Percentiles rank a stretch among this genome's conserved stretches.
phyloP scores from a whole-genome alignment of 495 filamentous ascomycete genomes.

The Parathielavia hyrcaniae region DNA sequence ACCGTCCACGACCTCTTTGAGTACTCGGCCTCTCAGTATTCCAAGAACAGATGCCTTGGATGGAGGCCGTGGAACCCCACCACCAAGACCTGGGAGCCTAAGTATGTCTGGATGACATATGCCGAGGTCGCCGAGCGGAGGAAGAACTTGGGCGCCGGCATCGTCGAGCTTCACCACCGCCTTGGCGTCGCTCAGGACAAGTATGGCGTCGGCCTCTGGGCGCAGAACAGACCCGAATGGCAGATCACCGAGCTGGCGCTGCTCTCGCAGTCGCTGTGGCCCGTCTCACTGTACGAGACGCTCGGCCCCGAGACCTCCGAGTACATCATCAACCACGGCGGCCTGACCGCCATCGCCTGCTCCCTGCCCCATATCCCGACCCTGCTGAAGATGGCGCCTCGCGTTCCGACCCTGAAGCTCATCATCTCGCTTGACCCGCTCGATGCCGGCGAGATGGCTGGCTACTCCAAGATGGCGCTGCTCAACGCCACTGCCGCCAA shows the following conservation, averaged over 20 bases:
- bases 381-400: slow-evolving; percentile 74
- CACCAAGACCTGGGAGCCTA: slow-evolving; percentile 66
- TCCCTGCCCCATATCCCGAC: slow-evolving; percentile 80
- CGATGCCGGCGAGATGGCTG: slow-evolving; percentile 68
- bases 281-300: slow-evolving; percentile 95
- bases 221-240: slow-evolving; percentile 95
- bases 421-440: slow-evolving; percentile 88
- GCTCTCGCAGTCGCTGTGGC: slow-evolving; percentile 80
- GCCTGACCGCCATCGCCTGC: slow-evolving; percentile 67
- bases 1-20: slow-evolving; percentile 83
- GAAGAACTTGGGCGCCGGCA: slow-evolving; percentile 77
- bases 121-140: slow-evolving; percentile 70
- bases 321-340: slow-evolving; percentile 90
- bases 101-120: slow-evolving; percentile 82
- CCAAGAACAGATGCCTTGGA: slow-evolving; percentile 67
- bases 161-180: slow-evolving; percentile 73
- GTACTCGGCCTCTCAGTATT: slow-evolving; percentile 49
- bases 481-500: slow-evolving; percentile 66
- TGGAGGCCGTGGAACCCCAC: slow-evolving; percentile 69
- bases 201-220: slow-evolving; percentile 89
- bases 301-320: slow-evolving; percentile 83
- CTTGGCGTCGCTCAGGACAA: slow-evolving; percentile 59
- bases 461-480: slow-evolving; percentile 70
- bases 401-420: slow-evolving; percentile 72
- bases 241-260: slow-evolving; percentile 91